These are phyloP conservation scores for Ostreobium quekettii DNA, from an alignment of 139 green algal species.

Conservation along the genomic window DNA sequence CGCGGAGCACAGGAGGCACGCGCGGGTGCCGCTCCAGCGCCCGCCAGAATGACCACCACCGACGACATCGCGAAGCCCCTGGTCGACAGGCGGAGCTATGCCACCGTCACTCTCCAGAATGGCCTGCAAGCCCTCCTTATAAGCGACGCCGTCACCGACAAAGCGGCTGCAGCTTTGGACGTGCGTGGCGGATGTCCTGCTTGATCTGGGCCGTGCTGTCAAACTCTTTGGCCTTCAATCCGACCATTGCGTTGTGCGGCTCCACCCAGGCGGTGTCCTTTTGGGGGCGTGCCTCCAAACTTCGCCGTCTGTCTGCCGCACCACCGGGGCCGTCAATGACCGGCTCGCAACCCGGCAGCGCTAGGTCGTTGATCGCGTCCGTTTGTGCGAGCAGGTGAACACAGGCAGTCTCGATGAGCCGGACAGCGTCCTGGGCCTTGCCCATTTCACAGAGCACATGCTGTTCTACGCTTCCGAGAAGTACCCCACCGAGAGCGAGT, in stretches of 20 bases:
- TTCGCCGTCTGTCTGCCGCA: neutral
- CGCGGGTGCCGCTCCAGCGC: too few relatives aligned
- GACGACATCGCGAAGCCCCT: too few relatives aligned
- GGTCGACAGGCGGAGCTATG: slow-evolving; percentile 52
- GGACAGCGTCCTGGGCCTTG: slow-evolving; percentile 52
- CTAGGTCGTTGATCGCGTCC: slow-evolving; percentile 36
- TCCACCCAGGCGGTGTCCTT: too few relatives aligned
- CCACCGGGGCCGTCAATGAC: slow-evolving; percentile 42
- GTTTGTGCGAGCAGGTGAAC: neutral
- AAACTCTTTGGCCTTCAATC: neutral
- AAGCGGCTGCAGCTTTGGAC: slow-evolving; percentile 56
- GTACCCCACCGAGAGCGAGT: slow-evolving; percentile 66
- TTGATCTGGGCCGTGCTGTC: neutral
- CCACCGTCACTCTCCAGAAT: slow-evolving; percentile 52
- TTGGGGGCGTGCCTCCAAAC: neutral
- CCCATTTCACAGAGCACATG: slow-evolving; percentile 90
- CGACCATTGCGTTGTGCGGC: slow-evolving; percentile 2
- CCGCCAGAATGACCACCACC: too few relatives aligned
- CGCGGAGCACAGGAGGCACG: too few relatives aligned
- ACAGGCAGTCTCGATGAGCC: neutral
- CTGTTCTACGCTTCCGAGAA: slow-evolving; percentile 80
- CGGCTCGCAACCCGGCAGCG: slow-evolving; percentile 66
- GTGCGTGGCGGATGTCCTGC: neutral
- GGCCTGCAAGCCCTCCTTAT: slow-evolving; percentile 55
- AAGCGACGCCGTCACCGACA: slow-evolving; percentile 62